Percentiles rank a stretch among this genome's conserved stretches.
Conservation (phyloP, 495 filamentous ascomycete species). For the Paragyromitra xinjiangensis region DNA sequence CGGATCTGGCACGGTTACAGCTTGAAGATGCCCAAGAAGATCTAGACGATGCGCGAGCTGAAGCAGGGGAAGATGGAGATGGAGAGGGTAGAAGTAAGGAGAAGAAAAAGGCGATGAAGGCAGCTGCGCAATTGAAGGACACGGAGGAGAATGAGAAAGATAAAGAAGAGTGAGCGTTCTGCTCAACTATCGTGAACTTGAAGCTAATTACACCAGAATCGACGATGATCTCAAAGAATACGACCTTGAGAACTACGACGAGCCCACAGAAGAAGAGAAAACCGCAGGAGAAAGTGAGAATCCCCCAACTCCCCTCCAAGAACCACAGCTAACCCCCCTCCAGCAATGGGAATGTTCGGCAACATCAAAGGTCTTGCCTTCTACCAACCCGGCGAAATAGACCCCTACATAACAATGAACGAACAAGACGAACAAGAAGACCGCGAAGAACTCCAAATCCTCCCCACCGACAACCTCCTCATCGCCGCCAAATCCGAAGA, state of each 20-base stretch:
- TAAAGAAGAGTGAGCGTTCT: conserved; percentile 56
- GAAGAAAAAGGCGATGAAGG: conserved; percentile 60
- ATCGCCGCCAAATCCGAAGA: conserved; percentile 94
- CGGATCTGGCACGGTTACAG: conserved; percentile 84
- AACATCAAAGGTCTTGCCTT: conserved; percentile 92
- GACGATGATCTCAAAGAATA: conserved; percentile 95
- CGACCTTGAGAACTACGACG: conserved; percentile 80
- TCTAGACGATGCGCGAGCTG: conserved; percentile 62
- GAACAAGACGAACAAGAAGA: conserved; percentile 84
- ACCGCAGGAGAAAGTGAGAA: conserved; percentile 71
- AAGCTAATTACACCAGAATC: conserved; percentile 58
- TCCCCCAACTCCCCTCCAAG: not conserved
- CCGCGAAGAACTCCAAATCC: conserved; percentile 90
- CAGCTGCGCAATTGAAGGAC: conserved; percentile 55
- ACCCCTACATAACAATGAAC: conserved; percentile 93
- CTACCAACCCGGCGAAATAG: conserved; percentile 88
- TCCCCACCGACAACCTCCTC: conserved; percentile 90
- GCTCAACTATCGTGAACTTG: not conserved
- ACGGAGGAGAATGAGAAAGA: conserved; percentile 54
- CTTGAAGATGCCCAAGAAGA: conserved; percentile 92
- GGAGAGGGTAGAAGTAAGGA: conserved; percentile 63
- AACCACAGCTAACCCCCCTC: conserved; percentile 1
- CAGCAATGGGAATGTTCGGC: conserved; percentile 86
- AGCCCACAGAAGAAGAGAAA: conserved; percentile 63
- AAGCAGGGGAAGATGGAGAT: conserved; percentile 7